These are phyloP conservation scores for Gonium pectorale DNA, from an alignment of 139 green algal genomes.

Conservation along the genomic window DNA sequence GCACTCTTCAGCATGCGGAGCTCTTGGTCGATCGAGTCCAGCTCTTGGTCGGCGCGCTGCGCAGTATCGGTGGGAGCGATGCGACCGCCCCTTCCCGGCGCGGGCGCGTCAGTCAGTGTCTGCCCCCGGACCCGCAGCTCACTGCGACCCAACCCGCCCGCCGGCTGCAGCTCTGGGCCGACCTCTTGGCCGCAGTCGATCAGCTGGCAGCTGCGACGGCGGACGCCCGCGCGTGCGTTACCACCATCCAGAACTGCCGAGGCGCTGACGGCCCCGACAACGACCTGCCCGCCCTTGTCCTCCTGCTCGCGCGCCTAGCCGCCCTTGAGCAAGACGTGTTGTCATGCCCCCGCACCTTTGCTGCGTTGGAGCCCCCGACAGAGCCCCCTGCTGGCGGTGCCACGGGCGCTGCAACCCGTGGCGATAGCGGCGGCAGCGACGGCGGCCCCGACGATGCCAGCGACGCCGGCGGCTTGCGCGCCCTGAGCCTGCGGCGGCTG, in stretches of 20 bases:
- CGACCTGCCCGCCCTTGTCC: not conserved
- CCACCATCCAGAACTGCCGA: slow-evolving; percentile 3
- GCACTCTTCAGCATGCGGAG: too few relatives aligned
- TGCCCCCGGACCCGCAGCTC: too few relatives aligned
- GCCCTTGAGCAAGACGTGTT: not conserved
- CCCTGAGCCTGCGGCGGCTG: not conserved
- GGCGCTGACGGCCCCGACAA: not conserved
- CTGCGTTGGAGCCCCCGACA: not conserved
- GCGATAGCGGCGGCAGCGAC: not conserved
- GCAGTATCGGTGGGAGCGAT: too few relatives aligned
- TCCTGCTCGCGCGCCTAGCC: not conserved
- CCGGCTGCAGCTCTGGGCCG: not conserved
- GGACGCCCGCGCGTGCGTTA: not conserved
- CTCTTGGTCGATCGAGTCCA: too few relatives aligned
- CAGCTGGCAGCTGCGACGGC: not conserved
- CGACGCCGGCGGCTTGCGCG: not conserved
- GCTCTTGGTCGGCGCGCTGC: too few relatives aligned
- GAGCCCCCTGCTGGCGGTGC: not conserved
- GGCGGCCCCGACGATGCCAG: not conserved
- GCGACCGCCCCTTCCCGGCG: too few relatives aligned
- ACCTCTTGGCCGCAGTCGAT: slow-evolving; percentile 3
- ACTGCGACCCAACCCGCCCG: too few relatives aligned
- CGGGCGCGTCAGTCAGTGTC: too few relatives aligned
- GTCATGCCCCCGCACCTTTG: not conserved
- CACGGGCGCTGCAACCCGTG: not conserved